Conservation (phyloP, 164 flowering plant genomes). For the Aristolochia fimbriata region DNA sequence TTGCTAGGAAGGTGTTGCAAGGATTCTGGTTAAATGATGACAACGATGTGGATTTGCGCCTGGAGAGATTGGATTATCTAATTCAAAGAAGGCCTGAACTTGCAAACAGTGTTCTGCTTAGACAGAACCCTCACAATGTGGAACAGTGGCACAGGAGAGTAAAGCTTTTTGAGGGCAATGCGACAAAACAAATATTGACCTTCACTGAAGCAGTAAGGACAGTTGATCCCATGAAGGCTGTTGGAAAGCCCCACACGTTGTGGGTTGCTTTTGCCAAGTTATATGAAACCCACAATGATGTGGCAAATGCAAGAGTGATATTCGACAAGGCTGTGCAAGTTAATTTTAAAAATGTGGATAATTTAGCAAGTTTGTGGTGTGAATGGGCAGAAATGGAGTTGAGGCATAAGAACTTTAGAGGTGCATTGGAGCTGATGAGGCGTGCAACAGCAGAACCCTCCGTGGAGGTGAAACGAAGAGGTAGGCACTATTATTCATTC, state of each 20-base stretch:
- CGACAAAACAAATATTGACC: conserved; percentile 71
- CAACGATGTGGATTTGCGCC: conserved; percentile 71
- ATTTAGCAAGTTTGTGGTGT: conserved; percentile 89
- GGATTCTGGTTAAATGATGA: conserved; percentile 73
- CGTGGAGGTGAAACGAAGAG: conserved; percentile 90
- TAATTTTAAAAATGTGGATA: conserved; percentile 71
- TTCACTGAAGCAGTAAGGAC: conserved; percentile 96
- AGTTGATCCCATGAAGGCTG: conserved; percentile 89
- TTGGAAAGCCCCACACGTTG: conserved; percentile 92
- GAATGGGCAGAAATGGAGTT: conserved; percentile 98
- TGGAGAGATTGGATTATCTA: conserved; percentile 67
- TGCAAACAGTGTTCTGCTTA: conserved; percentile 82
- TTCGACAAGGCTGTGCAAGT: conserved; percentile 97
- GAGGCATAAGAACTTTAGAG: conserved; percentile 68
- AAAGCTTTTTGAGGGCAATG: conserved; percentile 82
- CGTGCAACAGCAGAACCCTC: conserved; percentile 94
- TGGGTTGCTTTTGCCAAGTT: conserved; percentile 94
- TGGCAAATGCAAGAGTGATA: conserved; percentile 80
- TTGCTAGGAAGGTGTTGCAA: conserved; percentile 12
- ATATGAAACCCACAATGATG: conserved; percentile 68
- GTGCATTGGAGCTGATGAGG: conserved; percentile 77
- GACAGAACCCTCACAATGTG: conserved; percentile 97
- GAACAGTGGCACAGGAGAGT: conserved; percentile 94
- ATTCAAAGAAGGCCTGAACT: conserved; percentile 86
- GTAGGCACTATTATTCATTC: conserved; percentile 23